A percentile compares a stretch with the other conserved stretches of the same genome.
Evolutionary conservation across 345 rosid species (phyloP).

Genomic region (Brassica incana): DNA sequence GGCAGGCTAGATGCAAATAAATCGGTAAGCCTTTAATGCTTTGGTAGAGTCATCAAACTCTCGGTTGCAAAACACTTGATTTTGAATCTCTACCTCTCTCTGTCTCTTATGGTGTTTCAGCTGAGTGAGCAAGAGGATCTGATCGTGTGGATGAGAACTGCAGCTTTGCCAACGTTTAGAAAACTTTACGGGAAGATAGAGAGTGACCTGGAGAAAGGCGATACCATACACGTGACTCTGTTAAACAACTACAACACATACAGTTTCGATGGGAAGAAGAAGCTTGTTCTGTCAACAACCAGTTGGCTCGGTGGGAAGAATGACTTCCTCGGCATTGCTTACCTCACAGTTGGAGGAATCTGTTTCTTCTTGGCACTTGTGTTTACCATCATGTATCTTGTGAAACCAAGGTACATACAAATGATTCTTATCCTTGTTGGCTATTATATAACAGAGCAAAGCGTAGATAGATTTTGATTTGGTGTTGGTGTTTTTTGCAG

Average conservation of each 20-base stretch:
- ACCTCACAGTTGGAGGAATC: constrained; percentile 84
- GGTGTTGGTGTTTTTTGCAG: constrained; percentile 43
- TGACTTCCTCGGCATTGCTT: constrained; percentile 96
- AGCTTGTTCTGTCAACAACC: constrained; percentile 89
- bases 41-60: not conserved
- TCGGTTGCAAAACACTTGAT: constrained; percentile 19
- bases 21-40: constrained; percentile 55
- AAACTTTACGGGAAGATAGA: constrained; percentile 96
- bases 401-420: constrained; percentile 77
- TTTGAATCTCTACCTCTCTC: not conserved
- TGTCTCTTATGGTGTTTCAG: constrained; percentile 40
- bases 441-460: not conserved
- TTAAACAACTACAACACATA: constrained; percentile 85
- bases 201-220: constrained; percentile 56
- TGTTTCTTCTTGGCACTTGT: constrained; percentile 83
- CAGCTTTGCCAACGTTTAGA: constrained; percentile 96
- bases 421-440: not conserved
- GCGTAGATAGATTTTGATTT: constrained; percentile 1
- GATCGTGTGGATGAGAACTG: constrained; percentile 99
- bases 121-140: constrained; percentile 92
- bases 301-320: constrained; percentile 99
- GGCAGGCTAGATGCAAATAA: constrained; percentile 33
- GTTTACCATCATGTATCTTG: constrained; percentile 75
- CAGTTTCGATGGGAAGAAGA: constrained; percentile 92
- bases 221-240: constrained; percentile 54